Evolutionary conservation across 306 rosid genomes (phyloP).

Genomic region (Cotoneaster glaucophyllus): DNA sequence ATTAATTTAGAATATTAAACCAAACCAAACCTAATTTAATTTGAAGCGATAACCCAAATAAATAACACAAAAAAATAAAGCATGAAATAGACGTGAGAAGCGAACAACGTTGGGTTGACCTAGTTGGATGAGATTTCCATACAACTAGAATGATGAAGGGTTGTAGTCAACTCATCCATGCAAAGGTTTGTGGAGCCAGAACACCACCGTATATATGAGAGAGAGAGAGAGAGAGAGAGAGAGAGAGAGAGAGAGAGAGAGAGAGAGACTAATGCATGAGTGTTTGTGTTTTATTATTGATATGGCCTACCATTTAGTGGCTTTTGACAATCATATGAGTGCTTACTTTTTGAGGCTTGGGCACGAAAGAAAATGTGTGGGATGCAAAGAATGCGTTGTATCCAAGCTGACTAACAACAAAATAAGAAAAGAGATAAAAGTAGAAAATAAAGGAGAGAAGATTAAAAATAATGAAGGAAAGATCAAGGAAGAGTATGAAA

Average conservation of each 20-base stretch:
- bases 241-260: slow-evolving; percentile 13
- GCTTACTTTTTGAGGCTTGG: slow-evolving; percentile 49
- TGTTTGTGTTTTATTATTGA: slow-evolving; percentile 28
- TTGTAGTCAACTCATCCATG: slow-evolving; percentile 33
- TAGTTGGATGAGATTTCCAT: slow-evolving; percentile 12
- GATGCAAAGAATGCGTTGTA: slow-evolving; percentile 60
- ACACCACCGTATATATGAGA: slow-evolving; percentile 18
- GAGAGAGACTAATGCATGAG: slow-evolving; percentile 9
- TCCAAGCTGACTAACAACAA: slow-evolving; percentile 59
- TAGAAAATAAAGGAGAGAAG: background rate
- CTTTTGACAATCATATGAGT: slow-evolving; percentile 54
- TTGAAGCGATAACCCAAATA: background rate
- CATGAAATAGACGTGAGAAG: slow-evolving; percentile 32
- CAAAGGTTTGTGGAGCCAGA: slow-evolving; percentile 48
- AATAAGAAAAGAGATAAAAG: background rate
- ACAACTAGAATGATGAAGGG: slow-evolving; percentile 5
- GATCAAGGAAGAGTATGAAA: too few relatives aligned
- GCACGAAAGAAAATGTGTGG: slow-evolving; percentile 46
- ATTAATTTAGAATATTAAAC: background rate
- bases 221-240: slow-evolving; percentile 21
- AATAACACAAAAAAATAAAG: background rate
- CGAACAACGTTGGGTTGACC: slow-evolving; percentile 43
- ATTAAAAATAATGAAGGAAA: background rate
- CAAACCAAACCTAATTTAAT: background rate
- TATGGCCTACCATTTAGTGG: slow-evolving; percentile 40